Evolutionary conservation across 257 asterid genomes (phyloP).

Genomic region (Ajuga chamaepitys): DNA sequence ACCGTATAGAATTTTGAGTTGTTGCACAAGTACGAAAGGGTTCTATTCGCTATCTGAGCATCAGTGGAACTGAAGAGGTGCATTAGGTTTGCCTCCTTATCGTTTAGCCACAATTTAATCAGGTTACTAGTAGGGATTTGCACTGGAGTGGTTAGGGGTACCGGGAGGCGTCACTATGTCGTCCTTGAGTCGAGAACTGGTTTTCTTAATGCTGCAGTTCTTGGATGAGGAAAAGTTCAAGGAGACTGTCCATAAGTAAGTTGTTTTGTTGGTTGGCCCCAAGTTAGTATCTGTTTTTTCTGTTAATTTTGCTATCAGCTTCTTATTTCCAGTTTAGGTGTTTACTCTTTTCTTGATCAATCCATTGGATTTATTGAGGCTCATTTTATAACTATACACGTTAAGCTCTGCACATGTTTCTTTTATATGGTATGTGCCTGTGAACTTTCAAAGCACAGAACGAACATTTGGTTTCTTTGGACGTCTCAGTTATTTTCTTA

Average conservation of each 20-base stretch:
- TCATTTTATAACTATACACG: not conserved
- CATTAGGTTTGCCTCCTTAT: not conserved
- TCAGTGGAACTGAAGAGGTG: constrained; percentile 24
- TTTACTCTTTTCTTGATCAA: too few relatives aligned
- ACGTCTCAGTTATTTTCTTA: not conserved
- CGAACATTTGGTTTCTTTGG: not conserved
- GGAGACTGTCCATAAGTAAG: constrained; percentile 96
- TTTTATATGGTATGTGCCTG: not conserved
- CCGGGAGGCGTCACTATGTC: constrained; percentile 96
- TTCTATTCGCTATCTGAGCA: not conserved
- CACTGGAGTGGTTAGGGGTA: constrained; percentile 98
- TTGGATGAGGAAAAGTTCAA: constrained; percentile 99
- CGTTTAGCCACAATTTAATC: not conserved
- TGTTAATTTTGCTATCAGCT: not conserved
- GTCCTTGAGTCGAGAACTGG: constrained; percentile 98
- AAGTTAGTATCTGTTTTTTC: not conserved
- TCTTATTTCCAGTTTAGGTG: not conserved
- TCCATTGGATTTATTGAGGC: not conserved
- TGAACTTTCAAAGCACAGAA: not conserved
- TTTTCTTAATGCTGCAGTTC: constrained; percentile 91
- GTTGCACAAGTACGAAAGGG: not conserved
- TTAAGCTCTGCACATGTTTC: not conserved
- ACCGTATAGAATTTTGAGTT: not conserved
- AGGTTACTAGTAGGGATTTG: constrained; percentile 45
- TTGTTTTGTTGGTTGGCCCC: constrained; percentile 5